These are phyloP conservation scores for Kwoniella mangroviensis DNA, from an alignment of 768 basidiomycete genomes.

Conservation along the genomic window DNA sequence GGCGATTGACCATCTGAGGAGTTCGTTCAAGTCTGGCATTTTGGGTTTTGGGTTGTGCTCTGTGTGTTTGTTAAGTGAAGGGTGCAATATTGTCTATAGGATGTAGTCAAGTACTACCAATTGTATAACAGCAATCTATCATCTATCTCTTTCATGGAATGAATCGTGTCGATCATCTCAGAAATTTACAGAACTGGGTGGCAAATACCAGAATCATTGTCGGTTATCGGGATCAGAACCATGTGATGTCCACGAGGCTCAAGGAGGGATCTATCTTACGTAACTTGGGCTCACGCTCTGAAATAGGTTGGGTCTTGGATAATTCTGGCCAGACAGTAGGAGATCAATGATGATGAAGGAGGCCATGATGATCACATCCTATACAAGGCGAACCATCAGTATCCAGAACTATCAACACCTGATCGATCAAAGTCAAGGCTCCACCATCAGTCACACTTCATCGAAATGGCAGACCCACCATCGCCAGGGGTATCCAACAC, in stretches of 20 bases:
- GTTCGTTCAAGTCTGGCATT: constrained; percentile 53
- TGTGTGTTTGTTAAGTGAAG: neutral
- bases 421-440: too few species aligned
- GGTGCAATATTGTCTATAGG: neutral
- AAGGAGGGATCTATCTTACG: neutral
- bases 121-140: neutral
- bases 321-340: too few species aligned
- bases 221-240: neutral
- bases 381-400: too few species aligned
- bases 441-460: neutral
- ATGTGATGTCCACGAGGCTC: neutral
- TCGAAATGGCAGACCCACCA: constrained; percentile 38
- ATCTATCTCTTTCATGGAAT: neutral
- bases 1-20: constrained; percentile 51
- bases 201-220: constrained; percentile 28
- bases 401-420: too few species aligned
- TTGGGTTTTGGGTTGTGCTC: neutral
- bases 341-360: too few species aligned
- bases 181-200: constrained; percentile 22
- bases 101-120: too few species aligned
- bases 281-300: neutral
- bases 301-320: too few species aligned
- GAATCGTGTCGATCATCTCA: neutral
- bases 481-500: constrained; percentile 13
- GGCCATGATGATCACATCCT: too few species aligned